Percentiles rank a stretch among this genome's conserved stretches.
Evolutionary conservation across 2,329 filamentous ascomycete genomes (phyloP).

Genomic region (Gremmenia infestans): DNA sequence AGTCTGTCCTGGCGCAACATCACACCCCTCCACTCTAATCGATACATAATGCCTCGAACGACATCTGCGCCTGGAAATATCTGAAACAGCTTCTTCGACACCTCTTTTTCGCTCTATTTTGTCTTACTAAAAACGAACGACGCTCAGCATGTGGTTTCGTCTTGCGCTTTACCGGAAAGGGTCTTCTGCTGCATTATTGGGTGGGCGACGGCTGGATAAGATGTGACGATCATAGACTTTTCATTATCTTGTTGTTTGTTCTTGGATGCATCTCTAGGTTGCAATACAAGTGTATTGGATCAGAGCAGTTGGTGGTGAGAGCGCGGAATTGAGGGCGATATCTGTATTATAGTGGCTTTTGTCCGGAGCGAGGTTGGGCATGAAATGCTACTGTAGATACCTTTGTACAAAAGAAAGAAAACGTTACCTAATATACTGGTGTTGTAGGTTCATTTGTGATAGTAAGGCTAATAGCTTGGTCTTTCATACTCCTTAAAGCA

Average conservation of each 20-base stretch:
- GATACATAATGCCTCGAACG: conserved; percentile 24
- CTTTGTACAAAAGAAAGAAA: conserved; percentile 25
- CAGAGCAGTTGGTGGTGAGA: conserved; percentile 7
- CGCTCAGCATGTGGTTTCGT: conserved; percentile 2
- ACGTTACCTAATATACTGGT: not conserved
- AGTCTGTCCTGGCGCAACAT: conserved; percentile 31
- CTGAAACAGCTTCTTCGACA: conserved; percentile 11
- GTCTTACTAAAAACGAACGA: conserved; percentile 27
- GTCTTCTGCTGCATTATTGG: conserved; percentile 19
- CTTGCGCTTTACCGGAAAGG: conserved; percentile 8
- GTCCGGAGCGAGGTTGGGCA: conserved; percentile 14
- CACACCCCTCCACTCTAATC: conserved; percentile 27
- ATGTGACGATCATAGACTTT: conserved; percentile 27
- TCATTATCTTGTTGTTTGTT: conserved; percentile 12
- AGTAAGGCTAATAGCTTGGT: no score
- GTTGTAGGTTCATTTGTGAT: not conserved
- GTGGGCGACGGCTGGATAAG: conserved; percentile 15
- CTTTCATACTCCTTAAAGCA: no score
- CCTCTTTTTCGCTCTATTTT: conserved; percentile 22
- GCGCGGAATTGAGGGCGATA: conserved; percentile 5
- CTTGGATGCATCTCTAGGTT: conserved; percentile 19
- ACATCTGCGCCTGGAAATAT: conserved; percentile 16
- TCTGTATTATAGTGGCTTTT: conserved; percentile 27
- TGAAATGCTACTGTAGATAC: conserved; percentile 23
- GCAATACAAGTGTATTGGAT: conserved; percentile 17